Evolutionary conservation across 2,329 filamentous ascomycete species (phyloP).

Genomic region (Nemania sp.): DNA sequence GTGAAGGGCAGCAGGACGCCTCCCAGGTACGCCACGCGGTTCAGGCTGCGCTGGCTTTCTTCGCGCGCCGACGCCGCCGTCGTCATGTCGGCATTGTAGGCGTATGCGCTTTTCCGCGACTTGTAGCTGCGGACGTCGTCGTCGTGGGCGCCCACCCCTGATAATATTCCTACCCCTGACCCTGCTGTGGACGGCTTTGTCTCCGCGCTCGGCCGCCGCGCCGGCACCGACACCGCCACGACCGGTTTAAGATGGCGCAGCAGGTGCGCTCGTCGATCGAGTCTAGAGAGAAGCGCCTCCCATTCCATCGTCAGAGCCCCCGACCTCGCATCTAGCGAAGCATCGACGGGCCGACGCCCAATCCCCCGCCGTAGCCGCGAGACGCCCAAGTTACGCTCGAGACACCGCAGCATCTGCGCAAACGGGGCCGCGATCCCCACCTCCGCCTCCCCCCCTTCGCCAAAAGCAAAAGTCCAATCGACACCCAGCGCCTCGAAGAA

Average conservation of each 20-base stretch:
- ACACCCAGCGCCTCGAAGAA: conserved; percentile 42
- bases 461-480: conserved; percentile 5
- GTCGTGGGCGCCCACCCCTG: not conserved
- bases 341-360: not conserved
- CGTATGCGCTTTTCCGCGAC: not conserved
- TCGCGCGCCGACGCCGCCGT: conserved; percentile 22
- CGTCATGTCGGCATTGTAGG: not conserved
- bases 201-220: not conserved
- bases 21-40: conserved; percentile 55
- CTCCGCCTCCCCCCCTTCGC: conserved; percentile 9
- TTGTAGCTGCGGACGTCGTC: not conserved
- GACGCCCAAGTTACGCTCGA: conserved; percentile 45
- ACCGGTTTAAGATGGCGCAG: conserved; percentile 26
- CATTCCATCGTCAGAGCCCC: conserved; percentile 34
- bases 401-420: conserved; percentile 39
- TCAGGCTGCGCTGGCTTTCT: conserved; percentile 47
- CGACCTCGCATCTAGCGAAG: not conserved
- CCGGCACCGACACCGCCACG: conserved; percentile 14
- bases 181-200: not conserved
- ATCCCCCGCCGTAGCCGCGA: conserved; percentile 13
- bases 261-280: conserved; percentile 36
- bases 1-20: conserved; percentile 54
- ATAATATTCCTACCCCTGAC: not conserved
- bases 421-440: conserved; percentile 31
- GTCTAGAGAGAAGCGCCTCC: conserved; percentile 40